Conservation (phyloP, 495 filamentous ascomycete genomes). For the Neurospora sp. region DNA sequence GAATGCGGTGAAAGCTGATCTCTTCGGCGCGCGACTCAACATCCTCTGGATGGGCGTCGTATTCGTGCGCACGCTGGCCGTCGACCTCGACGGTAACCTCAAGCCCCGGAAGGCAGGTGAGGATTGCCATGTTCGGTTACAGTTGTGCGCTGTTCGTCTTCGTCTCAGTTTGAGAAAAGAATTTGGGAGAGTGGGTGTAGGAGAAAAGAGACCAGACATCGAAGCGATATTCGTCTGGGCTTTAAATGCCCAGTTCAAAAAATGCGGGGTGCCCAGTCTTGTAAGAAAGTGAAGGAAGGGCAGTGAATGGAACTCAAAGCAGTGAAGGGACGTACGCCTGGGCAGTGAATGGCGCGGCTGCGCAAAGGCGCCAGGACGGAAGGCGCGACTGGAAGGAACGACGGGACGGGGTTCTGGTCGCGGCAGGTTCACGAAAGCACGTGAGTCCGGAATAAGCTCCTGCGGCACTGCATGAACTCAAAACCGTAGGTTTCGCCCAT, state of each 20-base stretch:
- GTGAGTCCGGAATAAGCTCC: background rate
- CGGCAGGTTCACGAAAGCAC: background rate
- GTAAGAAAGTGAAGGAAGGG: background rate
- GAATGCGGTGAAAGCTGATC: background rate
- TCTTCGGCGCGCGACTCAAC: background rate
- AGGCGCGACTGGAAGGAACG: background rate
- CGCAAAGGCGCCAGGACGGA: too few species aligned
- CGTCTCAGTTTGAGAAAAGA: background rate
- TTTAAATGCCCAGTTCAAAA: background rate
- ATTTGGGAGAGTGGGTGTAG: background rate
- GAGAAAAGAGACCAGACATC: background rate
- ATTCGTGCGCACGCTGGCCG: slow-evolving; percentile 17
- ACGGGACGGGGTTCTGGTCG: background rate
- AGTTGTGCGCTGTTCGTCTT: background rate
- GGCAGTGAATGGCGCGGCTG: background rate
- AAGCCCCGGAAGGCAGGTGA: slow-evolving; percentile 20
- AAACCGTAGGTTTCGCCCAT: slow-evolving; percentile 18
- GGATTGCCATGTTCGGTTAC: slow-evolving; percentile 22
- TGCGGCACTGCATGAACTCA: too few species aligned
- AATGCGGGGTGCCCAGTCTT: background rate
- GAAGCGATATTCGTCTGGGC: background rate
- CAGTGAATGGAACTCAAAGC: background rate
- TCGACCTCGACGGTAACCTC: slow-evolving; percentile 18
- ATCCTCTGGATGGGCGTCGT: slow-evolving; percentile 14
- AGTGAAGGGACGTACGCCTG: background rate